phyloP scores from a whole-genome alignment of 345 rosid genomes.

The Citrus inodora region DNA sequence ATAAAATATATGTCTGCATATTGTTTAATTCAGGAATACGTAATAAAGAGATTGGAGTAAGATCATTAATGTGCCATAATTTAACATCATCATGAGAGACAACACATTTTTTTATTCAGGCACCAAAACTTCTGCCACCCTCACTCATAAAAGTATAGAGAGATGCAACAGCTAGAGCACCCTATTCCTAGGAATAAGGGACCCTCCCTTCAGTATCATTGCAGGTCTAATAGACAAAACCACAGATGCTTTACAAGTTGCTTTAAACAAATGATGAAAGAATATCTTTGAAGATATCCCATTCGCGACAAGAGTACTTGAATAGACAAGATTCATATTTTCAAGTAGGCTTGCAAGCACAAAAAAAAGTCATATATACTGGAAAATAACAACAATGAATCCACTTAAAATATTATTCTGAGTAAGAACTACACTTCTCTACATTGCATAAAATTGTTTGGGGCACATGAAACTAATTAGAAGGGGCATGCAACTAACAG shows the following conservation, averaged over 20 bases:
- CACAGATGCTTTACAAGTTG: neutral
- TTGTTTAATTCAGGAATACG: neutral
- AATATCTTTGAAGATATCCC: neutral
- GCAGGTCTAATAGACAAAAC: neutral
- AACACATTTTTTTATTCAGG: neutral
- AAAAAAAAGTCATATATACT: neutral
- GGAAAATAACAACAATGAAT: constrained; percentile 1
- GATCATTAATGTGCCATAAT: neutral
- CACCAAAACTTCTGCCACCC: neutral
- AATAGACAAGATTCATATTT: neutral
- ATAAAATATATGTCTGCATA: neutral
- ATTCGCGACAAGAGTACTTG: neutral
- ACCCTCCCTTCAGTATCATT: neutral
- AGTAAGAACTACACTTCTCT: neutral
- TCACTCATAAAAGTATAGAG: neutral
- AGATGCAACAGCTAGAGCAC: neutral
- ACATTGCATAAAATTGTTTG: neutral
- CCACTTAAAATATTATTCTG: neutral
- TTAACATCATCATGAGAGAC: neutral
- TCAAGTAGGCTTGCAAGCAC: neutral
- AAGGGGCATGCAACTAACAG: constrained; percentile 11
- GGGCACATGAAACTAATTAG: constrained; percentile 3
- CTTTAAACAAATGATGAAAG: neutral
- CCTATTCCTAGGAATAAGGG: neutral
- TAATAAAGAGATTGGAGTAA: neutral